phyloP scores from a whole-genome alignment of 257 asterid genomes.

The Rhazya stricta region DNA sequence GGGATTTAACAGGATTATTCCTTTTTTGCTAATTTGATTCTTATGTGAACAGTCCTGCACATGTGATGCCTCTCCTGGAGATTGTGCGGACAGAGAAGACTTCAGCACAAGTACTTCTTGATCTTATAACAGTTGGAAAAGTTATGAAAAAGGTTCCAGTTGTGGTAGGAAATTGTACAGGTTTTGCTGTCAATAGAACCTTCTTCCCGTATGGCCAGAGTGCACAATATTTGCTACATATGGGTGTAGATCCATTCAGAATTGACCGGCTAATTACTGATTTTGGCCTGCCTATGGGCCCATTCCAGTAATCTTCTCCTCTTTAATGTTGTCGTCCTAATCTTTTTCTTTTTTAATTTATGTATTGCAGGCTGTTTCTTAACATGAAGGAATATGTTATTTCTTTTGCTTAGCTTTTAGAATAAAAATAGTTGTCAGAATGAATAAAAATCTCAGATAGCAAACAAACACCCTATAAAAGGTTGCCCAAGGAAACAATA shows the following conservation, averaged over 20 bases:
- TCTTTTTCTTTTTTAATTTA: too few relatives aligned
- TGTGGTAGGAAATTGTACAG: conserved; percentile 93
- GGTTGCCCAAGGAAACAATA: background rate
- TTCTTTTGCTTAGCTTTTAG: background rate
- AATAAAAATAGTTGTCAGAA: background rate
- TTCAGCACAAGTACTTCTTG: conserved; percentile 88
- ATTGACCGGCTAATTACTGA: conserved; percentile 70
- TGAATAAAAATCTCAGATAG: background rate
- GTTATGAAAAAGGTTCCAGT: conserved; percentile 90
- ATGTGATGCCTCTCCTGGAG: conserved; percentile 95
- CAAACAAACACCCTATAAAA: background rate
- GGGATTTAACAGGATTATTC: background rate
- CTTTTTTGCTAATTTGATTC: conserved; percentile 21
- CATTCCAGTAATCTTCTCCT: conserved; percentile 80
- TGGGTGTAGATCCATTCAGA: conserved; percentile 94
- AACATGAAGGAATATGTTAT: background rate
- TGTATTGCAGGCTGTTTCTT: background rate
- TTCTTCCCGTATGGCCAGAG: conserved; percentile 88
- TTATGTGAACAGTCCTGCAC: conserved; percentile 81
- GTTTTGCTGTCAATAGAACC: conserved; percentile 95
- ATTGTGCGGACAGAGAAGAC: conserved; percentile 82
- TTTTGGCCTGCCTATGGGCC: conserved; percentile 97
- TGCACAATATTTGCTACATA: conserved; percentile 65
- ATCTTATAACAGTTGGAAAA: conserved; percentile 87
- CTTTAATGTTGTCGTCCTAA: conserved; percentile 5